Conservation (phyloP, 345 rosid genomes). For the Moricandia moricandioides region DNA sequence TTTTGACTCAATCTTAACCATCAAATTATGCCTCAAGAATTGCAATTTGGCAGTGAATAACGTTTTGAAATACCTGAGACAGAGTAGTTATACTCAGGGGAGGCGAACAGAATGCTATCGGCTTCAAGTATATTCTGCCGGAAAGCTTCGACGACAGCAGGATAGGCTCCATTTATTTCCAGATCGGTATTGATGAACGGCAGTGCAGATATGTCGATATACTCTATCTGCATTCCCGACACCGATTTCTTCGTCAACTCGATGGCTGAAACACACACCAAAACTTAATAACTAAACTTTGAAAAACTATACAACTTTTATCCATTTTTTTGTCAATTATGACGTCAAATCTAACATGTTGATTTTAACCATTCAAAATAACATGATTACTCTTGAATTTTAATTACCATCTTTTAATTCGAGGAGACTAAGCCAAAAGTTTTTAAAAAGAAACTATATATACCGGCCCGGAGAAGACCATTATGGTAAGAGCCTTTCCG, state of each 20-base stretch:
- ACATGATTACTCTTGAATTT: not conserved
- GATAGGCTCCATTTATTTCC: slow-evolving; percentile 54
- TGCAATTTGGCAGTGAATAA: not conserved
- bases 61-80: slow-evolving; percentile 42
- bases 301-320: not conserved
- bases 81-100: slow-evolving; percentile 77
- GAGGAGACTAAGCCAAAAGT: not conserved
- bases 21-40: not conserved
- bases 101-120: slow-evolving; percentile 67
- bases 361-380: not conserved
- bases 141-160: slow-evolving; percentile 61
- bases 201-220: slow-evolving; percentile 52
- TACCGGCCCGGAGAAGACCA: slow-evolving; percentile 74
- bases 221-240: slow-evolving; percentile 50
- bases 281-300: not conserved
- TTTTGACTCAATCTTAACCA: not conserved
- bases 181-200: slow-evolving; percentile 74
- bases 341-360: not conserved
- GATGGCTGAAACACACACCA: slow-evolving; percentile 38
- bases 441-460: not conserved
- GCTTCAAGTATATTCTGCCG: slow-evolving; percentile 58
- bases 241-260: slow-evolving; percentile 42
- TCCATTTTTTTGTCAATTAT: not conserved
- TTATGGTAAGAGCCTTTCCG: slow-evolving; percentile 64
- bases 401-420: not conserved